Base-by-base conservation (phyloP, 2,329 filamentous ascomycete species). In the Byssoonygena ceratinophila region DNA sequence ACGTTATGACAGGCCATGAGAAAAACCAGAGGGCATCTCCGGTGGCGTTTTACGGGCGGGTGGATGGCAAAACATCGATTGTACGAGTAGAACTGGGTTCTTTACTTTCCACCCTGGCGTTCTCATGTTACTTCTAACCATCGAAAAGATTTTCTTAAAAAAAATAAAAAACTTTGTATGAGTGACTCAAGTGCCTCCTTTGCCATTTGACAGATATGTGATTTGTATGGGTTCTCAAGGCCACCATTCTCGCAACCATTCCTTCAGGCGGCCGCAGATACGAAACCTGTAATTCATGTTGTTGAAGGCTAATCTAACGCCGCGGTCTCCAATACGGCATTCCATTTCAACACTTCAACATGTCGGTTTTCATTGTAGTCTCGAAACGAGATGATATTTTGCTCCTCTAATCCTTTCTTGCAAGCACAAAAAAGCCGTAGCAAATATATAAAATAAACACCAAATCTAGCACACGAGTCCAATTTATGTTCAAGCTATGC, bases 21-120 rank as follows among this genome's bases (percentile, higher is more conserved):
- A 16, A 16, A 40, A 40, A 40, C 18, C 36, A 8, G 14, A 36
- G 40, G 18, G 39, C 40, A 44, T 51, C 4, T 51, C 36, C 29
- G 4, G 8, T 27, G 40, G 48, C 48, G 48, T 50, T 51, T 51
- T 11, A 37, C 12, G 39, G 31, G 20, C 12, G 25, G 27, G 25
- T 36, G 25, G 44, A 36, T 25, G 46, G 36, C 20, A 14, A 29
- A 44, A 51, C 9, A 51, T 31, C 22, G 8, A 29, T 5, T 51
- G 48, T 51, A 51, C 31, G 48, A 51, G 37, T 51, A 51, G 48
- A 50, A 14, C 43, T 20, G 16, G 37, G 47, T 36, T 25, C 14
- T 16, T 25, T 36, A 14, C 20, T 18, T 44, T 44, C 25, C 16
- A 11, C 9, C 1, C 44, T 16, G n/a, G 7, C 27, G 2, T 34